Evolutionary conservation across 441 rosid genomes (phyloP), one percentile per base, ranked within the genome.

Genomic region (Pelargonium myrrhifolium): DNA sequence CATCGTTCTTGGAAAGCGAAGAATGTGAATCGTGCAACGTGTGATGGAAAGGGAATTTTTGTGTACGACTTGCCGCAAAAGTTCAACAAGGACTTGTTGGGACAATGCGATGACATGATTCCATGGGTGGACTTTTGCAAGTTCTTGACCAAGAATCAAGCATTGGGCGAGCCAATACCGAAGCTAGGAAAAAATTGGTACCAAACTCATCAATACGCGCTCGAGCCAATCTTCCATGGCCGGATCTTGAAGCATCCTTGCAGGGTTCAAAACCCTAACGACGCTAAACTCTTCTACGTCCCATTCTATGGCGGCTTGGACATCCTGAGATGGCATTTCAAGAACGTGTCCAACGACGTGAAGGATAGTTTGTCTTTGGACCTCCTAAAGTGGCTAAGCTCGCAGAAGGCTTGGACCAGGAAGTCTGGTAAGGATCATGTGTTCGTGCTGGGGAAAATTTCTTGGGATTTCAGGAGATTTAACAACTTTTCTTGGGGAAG

Each of bases 291-390:
- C 62, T 93, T 86, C 64, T 90, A 88, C 68, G 96, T 93, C 8
- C 97, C 96, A 3, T 93, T 79, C 61, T 90, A 85, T 51, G 96
- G 93, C 0, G 93, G 98, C 49, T 64, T 93, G 0, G 96, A 90
- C 79, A 82, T 93, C 71, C 66, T 90, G 69, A 78, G 97, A 74
- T 93, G 98, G 97, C 97, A 92, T 77, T 90, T 92, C 84, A 90
- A 77, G 78, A 92, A 88, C 58, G 92, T 88, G 14, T 82, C 96
- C 8, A 73, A 63, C 35, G 96, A 90, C 62, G 86, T 87, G 22
- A 90, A 90, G 63, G 96, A 90, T 66, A 67, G 71, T 7, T 69
- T 90, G 74, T 68, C 80, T 0, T 10, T 84, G 6, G 97, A 93
- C 49, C 80, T 88, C 26, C 55, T 90, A 15, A 85, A 83, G 68